Percentiles rank a stretch among this genome's conserved stretches.
phyloP scores from a whole-genome alignment of 495 filamentous ascomycete genomes.

The Astrothelium subdiscretum region DNA sequence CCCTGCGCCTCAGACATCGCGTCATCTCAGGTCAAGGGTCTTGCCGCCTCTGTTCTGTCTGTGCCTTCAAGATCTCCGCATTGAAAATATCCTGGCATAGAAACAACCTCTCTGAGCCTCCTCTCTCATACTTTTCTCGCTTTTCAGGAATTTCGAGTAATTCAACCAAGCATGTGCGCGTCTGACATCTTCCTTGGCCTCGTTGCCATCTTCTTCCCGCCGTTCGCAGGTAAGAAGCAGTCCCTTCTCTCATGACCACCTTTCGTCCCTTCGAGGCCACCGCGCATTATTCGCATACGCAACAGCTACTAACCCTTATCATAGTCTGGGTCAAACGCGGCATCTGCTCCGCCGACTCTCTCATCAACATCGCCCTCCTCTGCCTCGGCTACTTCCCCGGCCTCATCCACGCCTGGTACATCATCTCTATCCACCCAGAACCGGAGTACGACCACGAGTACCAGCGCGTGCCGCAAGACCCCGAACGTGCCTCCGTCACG shows the following conservation, averaged over 20 bases:
- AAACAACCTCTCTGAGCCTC: too few species aligned
- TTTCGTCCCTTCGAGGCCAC: constrained; percentile 4
- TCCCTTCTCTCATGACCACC: constrained; percentile 5
- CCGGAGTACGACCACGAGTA: constrained; percentile 51
- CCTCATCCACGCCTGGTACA: constrained; percentile 94
- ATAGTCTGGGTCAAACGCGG: constrained; percentile 93
- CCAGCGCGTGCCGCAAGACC: constrained; percentile 36
- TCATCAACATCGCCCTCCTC: constrained; percentile 93
- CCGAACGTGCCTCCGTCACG: constrained; percentile 34
- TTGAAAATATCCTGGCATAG: too few species aligned
- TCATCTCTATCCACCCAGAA: constrained; percentile 85
- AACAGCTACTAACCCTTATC: constrained; percentile 18
- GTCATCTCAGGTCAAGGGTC: background rate
- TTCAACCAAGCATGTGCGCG: constrained; percentile 43
- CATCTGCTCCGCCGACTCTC: constrained; percentile 80
- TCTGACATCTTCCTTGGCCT: constrained; percentile 78
- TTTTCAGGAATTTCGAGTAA: background rate
- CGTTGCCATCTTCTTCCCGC: constrained; percentile 86
- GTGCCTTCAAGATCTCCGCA: background rate
- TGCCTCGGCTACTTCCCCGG: constrained; percentile 80
- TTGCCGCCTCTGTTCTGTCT: background rate
- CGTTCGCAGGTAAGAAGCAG: constrained; percentile 65
- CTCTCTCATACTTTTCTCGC: background rate
- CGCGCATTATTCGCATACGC: constrained; percentile 8
- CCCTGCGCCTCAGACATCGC: background rate